Evolutionary conservation across 129 eudicot genomes (phyloP).

Genomic region (Saposhnikovia divaricata): DNA sequence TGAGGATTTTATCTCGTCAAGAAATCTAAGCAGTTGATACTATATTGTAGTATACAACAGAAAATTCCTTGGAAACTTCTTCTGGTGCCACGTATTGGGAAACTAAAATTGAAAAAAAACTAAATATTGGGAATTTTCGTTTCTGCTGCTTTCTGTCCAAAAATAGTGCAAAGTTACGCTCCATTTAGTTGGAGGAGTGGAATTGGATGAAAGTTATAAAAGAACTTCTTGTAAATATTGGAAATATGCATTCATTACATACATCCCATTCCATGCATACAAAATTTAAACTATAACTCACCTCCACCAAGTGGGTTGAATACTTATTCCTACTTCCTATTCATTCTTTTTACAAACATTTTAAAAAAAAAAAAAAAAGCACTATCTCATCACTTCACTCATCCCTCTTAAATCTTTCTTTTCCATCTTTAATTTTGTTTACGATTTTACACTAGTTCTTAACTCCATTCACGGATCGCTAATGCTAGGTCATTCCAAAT

Average conservation of each 20-base stretch:
- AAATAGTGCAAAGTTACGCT: background rate
- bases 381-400: too few relatives aligned
- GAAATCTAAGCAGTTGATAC: background rate
- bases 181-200: background rate
- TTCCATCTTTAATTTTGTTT: too few relatives aligned
- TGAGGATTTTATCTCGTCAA: background rate
- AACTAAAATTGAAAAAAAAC: background rate
- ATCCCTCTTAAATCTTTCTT: too few relatives aligned
- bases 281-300: too few relatives aligned
- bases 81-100: background rate
- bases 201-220: background rate
- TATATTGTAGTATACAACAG: background rate
- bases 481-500: too few relatives aligned
- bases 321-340: too few relatives aligned
- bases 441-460: too few relatives aligned
- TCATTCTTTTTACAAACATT: too few relatives aligned
- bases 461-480: too few relatives aligned
- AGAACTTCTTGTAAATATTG: background rate
- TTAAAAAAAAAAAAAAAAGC: too few relatives aligned
- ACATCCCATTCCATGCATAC: background rate
- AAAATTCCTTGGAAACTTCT: background rate
- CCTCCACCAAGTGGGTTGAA: too few relatives aligned
- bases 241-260: background rate
- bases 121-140: background rate
- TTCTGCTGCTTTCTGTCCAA: background rate